phyloP scores from a whole-genome alignment of 2,329 filamentous ascomycete genomes.

The Fusarium burgessii region DNA sequence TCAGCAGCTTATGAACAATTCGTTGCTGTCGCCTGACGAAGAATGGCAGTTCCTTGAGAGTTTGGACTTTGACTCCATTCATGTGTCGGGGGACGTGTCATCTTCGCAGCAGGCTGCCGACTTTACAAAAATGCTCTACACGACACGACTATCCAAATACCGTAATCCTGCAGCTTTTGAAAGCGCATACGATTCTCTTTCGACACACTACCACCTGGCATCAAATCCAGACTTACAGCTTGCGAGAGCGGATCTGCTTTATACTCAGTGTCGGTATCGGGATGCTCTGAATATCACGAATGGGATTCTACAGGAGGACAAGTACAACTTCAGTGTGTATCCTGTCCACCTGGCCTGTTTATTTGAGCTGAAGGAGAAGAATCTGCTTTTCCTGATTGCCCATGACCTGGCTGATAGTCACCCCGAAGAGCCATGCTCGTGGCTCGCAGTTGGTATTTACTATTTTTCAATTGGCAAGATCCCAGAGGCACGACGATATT shows the following conservation, averaged over 20 bases:
- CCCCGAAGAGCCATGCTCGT: slow-evolving; percentile 90
- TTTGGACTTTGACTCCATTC: slow-evolving; percentile 88
- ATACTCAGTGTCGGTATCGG: slow-evolving; percentile 93
- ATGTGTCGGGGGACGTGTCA: slow-evolving; percentile 72
- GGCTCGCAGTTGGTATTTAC: slow-evolving; percentile 95
- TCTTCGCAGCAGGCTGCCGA: slow-evolving; percentile 87
- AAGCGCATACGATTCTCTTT: slow-evolving; percentile 87
- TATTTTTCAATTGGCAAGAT: slow-evolving; percentile 92
- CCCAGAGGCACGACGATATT: slow-evolving; percentile 93
- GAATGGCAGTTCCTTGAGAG: slow-evolving; percentile 91
- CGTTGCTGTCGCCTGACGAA: slow-evolving; percentile 87
- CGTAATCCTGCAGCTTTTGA: slow-evolving; percentile 86
- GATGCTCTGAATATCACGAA: slow-evolving; percentile 88
- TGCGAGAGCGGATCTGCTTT: slow-evolving; percentile 89
- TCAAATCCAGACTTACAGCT: slow-evolving; percentile 91
- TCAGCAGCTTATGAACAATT: slow-evolving; percentile 97
- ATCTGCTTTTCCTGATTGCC: slow-evolving; percentile 88
- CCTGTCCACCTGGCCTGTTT: slow-evolving; percentile 92
- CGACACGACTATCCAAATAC: slow-evolving; percentile 94
- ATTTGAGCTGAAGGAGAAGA: slow-evolving; percentile 87
- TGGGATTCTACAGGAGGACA: slow-evolving; percentile 82
- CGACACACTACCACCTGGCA: slow-evolving; percentile 90
- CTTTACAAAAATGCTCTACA: slow-evolving; percentile 97
- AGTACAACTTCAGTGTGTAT: slow-evolving; percentile 89
- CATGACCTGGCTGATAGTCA: slow-evolving; percentile 94